Evolutionary conservation across 2,329 filamentous ascomycete genomes (phyloP), one percentile per base, ranked within the genome.

Genomic region (Juglanconis oblonga): DNA sequence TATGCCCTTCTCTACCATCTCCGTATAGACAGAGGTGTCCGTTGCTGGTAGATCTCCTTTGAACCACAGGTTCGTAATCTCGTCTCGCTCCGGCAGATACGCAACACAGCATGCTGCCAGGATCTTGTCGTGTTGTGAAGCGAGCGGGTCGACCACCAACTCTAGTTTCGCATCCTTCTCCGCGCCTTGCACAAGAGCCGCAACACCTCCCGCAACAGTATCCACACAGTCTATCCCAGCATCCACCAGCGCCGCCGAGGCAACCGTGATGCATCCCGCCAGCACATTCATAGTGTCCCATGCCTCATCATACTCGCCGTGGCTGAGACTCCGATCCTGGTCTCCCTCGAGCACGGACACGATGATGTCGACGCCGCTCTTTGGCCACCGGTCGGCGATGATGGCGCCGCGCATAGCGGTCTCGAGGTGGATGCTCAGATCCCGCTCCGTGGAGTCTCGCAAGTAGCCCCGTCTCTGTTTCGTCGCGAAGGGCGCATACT

Each of bases 141-240:
- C 87, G 64, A 90, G 87, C 1, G 93, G 92, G 72, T 98, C 94
- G 52, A 97, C 77, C 31, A 97, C 83, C 62, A 89, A 77, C 24
- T 77, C 70, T 6, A 80, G 71, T 38, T 54, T 62, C 6, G 64
- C 60, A 5, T 68, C 71, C 32, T 70, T 65, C 49, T 70, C 69
- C 58, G 71, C 68, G 60, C 69, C 75, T 65, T 74, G 72, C 13
- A 95, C 87, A 52, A 96, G 74, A 4, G 92, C 94, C 35, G 94
- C 92, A 45, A 98, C 91, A 33, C 95, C 95, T 9, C 93, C 95
- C 35, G 90, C 86, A 17, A 97, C 88, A 36, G 94, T 84, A 76
- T 97, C 95, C 52, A 98, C 88, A 71, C 92, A 97, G 71, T 99
- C 95, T 63, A 99, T 97, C 8, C 92, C 92, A 1, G 95, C 95